Conservation (phyloP, 495 filamentous ascomycete species). For the Neurospora hispaniola region DNA sequence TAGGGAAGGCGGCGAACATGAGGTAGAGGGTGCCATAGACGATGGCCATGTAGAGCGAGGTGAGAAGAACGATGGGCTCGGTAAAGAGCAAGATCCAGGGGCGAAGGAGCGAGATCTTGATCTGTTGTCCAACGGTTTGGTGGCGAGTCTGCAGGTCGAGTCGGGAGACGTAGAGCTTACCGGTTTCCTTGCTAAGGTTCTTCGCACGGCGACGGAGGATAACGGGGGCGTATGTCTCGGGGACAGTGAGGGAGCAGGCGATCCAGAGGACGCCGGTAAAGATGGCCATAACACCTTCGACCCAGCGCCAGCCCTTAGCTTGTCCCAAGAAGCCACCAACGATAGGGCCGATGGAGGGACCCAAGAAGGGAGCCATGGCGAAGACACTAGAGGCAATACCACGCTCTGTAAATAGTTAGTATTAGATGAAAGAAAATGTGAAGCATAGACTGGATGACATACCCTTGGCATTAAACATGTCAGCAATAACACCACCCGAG, state of each 20-base stretch:
- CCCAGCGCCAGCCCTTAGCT: constrained; percentile 52
- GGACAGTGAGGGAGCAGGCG: constrained; percentile 53
- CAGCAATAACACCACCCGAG: constrained; percentile 62
- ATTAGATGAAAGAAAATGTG: not conserved
- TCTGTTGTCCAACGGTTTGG: constrained; percentile 31
- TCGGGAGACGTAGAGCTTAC: constrained; percentile 47
- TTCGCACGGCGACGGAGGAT: constrained; percentile 62
- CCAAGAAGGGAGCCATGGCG: constrained; percentile 57
- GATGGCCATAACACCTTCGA: constrained; percentile 53
- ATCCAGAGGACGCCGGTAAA: constrained; percentile 59
- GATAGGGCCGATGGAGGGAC: constrained; percentile 50
- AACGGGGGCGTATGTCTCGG: constrained; percentile 71
- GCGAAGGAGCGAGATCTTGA: constrained; percentile 44
- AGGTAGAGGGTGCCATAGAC: constrained; percentile 81
- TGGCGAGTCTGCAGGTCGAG: constrained; percentile 49
- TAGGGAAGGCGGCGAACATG: constrained; percentile 79
- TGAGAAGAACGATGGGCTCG: constrained; percentile 75
- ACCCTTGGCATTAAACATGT: constrained; percentile 53
- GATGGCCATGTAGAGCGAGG: constrained; percentile 67
- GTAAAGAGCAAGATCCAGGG: constrained; percentile 66
- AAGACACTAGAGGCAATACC: constrained; percentile 57
- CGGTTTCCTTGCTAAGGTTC: constrained; percentile 54
- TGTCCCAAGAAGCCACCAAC: constrained; percentile 49
- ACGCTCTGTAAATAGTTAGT: constrained; percentile 33
- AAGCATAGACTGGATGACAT: not conserved